Evolutionary conservation across 2,329 filamentous ascomycete genomes (phyloP), one percentile per base, ranked within the genome.

Genomic region (Thielaviopsis punctulata): DNA sequence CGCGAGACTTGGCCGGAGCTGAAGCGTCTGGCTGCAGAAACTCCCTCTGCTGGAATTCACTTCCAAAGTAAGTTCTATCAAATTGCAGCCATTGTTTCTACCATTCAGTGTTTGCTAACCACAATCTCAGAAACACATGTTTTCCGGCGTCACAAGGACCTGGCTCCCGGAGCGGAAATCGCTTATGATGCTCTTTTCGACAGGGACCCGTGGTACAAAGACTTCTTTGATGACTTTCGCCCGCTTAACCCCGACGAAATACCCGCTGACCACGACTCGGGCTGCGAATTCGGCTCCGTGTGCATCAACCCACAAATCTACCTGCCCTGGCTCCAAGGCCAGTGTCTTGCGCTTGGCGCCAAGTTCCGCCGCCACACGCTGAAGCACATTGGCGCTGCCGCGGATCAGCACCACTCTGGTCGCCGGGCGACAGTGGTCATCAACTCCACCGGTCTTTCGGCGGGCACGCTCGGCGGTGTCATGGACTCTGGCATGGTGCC

Each of bases 231-330:
- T 12, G 79, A 90, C 66, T 90, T 80, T 65, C 75, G 77, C 56
- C 68, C 79, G 53, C 65, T 90, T 3, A 62, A 73, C 4, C 64
- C 72, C 30, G 65, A 68, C 9, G 72, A 83, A 58, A 68, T 94
- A 1, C 76, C 78, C 0, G 59, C 68, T 0, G 84, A 76, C 18
- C 76, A 82, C 51, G 81, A 87, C 55, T 83, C 82, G 10, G 88
- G 80, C 22, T 84, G 78, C 49, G 71, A 75, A 52, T 95, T 92
- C 65, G 86, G 78, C 7, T 90, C 85, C 1, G 81, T 95, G 41
- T 95, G 89, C 67, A 90, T 95, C 64, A 95, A 96, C 68, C 86
- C 86, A 0, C 79, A 84, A 43, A 68, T 95, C 54, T 96, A 95
- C 66, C 77, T 95, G 2, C 79, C 86, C 3, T 95, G 85, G 79